A percentile compares a stretch with the other conserved stretches of the same genome.
These are phyloP conservation scores for Mycena indigotica DNA, from an alignment of 768 basidiomycete genomes.

Conservation along the genomic window DNA sequence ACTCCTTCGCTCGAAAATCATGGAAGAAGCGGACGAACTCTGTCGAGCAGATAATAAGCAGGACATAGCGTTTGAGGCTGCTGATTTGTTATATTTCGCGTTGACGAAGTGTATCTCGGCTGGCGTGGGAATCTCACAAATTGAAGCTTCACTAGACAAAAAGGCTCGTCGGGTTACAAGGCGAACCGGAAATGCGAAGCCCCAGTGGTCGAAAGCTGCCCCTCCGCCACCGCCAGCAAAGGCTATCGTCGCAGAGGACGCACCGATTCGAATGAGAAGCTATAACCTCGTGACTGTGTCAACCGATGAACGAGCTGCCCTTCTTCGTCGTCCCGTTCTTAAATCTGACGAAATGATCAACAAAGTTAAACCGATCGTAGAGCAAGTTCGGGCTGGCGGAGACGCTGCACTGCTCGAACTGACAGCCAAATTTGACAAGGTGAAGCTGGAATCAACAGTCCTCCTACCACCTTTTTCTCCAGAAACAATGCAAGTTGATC, in stretches of 20 bases:
- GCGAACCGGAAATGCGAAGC: slow-evolving; percentile 90
- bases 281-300: slow-evolving; percentile 56
- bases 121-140: slow-evolving; percentile 81
- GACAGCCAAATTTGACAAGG: slow-evolving; percentile 93
- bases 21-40: slow-evolving; percentile 98
- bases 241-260: slow-evolving; percentile 32
- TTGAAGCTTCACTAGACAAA: slow-evolving; percentile 79
- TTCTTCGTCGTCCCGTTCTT: slow-evolving; percentile 89
- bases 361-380: slow-evolving; percentile 93
- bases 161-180: slow-evolving; percentile 88
- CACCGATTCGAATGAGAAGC: slow-evolving; percentile 77
- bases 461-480: slow-evolving; percentile 78
- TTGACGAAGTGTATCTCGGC: slow-evolving; percentile 80
- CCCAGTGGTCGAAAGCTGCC: slow-evolving; percentile 59
- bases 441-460: slow-evolving; percentile 65
- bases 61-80: slow-evolving; percentile 92
- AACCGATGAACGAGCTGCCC: slow-evolving; percentile 56
- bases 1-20: slow-evolving; percentile 90
- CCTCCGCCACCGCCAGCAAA: slow-evolving; percentile 23
- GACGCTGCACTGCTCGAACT: slow-evolving; percentile 86
- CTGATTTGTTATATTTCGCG: slow-evolving; percentile 92
- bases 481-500: slow-evolving; percentile 61
- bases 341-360: slow-evolving; percentile 86
- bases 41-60: slow-evolving; percentile 76
- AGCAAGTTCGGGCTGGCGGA: slow-evolving; percentile 79